phyloP scores from a whole-genome alignment of 371 early-diverging fungal genomes.

The Mortierella sp. region DNA sequence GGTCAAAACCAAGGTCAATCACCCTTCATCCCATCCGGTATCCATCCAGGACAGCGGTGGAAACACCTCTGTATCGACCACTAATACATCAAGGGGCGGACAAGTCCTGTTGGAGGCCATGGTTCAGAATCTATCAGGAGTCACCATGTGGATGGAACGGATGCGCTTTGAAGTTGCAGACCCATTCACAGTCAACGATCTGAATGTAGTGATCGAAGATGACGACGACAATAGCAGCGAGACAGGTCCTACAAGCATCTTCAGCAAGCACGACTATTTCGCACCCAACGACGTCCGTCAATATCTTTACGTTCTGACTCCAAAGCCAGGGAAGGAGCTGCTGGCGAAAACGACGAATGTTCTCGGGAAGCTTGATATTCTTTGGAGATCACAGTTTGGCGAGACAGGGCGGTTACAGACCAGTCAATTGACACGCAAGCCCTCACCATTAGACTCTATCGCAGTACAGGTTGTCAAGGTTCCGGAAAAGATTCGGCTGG shows the following conservation, averaged over 20 bases:
- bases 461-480: conserved; percentile 74
- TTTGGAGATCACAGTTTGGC: conserved; percentile 91
- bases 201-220: conserved; percentile 63
- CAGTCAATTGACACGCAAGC: conserved; percentile 89
- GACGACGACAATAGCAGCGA: conserved; percentile 3
- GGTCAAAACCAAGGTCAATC: conserved; percentile 95
- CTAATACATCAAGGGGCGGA: conserved; percentile 62
- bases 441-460: conserved; percentile 78
- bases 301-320: conserved; percentile 87
- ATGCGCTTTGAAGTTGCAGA: conserved; percentile 87
- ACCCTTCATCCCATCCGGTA: conserved; percentile 34
- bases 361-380: conserved; percentile 93
- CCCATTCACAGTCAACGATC: conserved; percentile 74
- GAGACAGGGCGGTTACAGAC: conserved; percentile 93
- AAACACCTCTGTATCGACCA: conserved; percentile 21
- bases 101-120: conserved; percentile 91
- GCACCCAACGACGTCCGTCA: conserved; percentile 87
- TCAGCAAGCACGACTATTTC: conserved; percentile 67
- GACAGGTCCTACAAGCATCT: conserved; percentile 57
- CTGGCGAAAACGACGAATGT: conserved; percentile 79
- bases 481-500: conserved; percentile 60
- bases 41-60: conserved; percentile 14
- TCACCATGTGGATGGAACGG: conserved; percentile 86
- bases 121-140: conserved; percentile 86
- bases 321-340: conserved; percentile 67